Percentiles rank a stretch among this genome's conserved stretches.
Evolutionary conservation across 345 rosid species (phyloP).

Genomic region (Linum trigynum): DNA sequence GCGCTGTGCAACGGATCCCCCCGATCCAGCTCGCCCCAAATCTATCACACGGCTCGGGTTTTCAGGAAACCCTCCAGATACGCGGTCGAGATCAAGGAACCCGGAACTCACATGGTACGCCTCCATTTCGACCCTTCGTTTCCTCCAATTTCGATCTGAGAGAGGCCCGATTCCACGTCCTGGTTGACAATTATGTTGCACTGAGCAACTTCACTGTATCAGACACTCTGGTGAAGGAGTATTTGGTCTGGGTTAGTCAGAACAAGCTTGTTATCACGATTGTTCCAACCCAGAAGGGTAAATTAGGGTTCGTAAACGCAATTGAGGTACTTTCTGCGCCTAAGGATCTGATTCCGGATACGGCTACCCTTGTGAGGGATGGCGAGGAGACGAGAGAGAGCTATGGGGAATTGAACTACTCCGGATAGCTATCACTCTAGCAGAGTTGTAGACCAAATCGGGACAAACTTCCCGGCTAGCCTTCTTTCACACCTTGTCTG

Average conservation of each 20-base stretch:
- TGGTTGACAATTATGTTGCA: constrained; percentile 56
- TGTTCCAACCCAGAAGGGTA: constrained; percentile 36
- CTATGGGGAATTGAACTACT: too few relatives aligned
- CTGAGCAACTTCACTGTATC: constrained; percentile 54
- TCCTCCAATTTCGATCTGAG: constrained; percentile 32
- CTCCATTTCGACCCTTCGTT: constrained; percentile 50
- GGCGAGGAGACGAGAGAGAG: too few relatives aligned
- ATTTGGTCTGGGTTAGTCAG: constrained; percentile 39
- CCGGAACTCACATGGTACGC: constrained; percentile 71
- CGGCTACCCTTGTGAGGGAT: constrained; percentile 31
- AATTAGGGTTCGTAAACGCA: constrained; percentile 66
- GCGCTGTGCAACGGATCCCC: constrained; percentile 25
- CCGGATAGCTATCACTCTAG: too few relatives aligned
- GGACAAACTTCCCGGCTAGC: too few relatives aligned
- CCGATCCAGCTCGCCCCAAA: constrained; percentile 24
- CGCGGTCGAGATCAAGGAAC: constrained; percentile 44
- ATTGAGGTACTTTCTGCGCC: constrained; percentile 91
- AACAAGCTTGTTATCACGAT: constrained; percentile 47
- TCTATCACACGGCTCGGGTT: constrained; percentile 58
- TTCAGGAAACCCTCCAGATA: constrained; percentile 55
- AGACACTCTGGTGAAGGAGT: constrained; percentile 51
- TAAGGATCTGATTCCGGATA: constrained; percentile 58
- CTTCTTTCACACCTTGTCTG: too few relatives aligned
- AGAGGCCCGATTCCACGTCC: constrained; percentile 59
- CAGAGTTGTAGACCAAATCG: too few relatives aligned